Base-by-base conservation (phyloP, 768 basidiomycete species). In the Leucocoprinus sp. region DNA sequence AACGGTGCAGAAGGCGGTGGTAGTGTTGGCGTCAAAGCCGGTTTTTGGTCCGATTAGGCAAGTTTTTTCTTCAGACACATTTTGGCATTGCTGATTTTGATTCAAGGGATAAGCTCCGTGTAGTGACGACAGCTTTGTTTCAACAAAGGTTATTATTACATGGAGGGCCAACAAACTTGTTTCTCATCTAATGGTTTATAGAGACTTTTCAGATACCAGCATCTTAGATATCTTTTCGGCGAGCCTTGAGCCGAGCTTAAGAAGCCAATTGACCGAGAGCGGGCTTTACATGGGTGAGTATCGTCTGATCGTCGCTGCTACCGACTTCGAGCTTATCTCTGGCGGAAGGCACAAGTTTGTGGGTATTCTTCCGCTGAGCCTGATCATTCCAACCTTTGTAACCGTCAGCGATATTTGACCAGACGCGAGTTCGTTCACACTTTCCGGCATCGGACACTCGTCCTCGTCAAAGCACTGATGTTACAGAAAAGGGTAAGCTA, bases 1-100 rank as follows among this genome's bases (percentile, higher is more conserved):
- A 4, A 98, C 84, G 7, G 96, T 99, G 0, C 96, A 99, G 63
- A 99, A 98, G 60, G 93, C 96, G 0, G 89, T 99, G 2, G 91
- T 98, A 0, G 88, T 99, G 2, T 70, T 99, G 27, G 93, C 91
- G 3, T 78, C 84, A 9, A 87, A 88, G 57, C 91, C 92, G 0
- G 77, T 93, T 2, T 95, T 95, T 57, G 96, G 96, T 9, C 91
- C 92, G 8, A 90, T 98, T 63, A 79, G 93, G 84, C 86, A 15
- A 21, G 57, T 51, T 15, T 2, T 15, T 33, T n/a, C 37, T 27
- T 3, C 7, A 8, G 7, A n/a, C 26, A 27, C 5, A 2, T 23
- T n/a, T 8, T 21, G 8, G 4, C 12, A 17, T 29, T 17, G 11
- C 2, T 18, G 33, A 39, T 3, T 11, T n/a, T 31, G 8, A 26